Percentiles rank a stretch among this genome's conserved stretches.
phyloP scores from a whole-genome alignment of 1,139 yeast genomes.

The Suhomyces wounanorum region DNA sequence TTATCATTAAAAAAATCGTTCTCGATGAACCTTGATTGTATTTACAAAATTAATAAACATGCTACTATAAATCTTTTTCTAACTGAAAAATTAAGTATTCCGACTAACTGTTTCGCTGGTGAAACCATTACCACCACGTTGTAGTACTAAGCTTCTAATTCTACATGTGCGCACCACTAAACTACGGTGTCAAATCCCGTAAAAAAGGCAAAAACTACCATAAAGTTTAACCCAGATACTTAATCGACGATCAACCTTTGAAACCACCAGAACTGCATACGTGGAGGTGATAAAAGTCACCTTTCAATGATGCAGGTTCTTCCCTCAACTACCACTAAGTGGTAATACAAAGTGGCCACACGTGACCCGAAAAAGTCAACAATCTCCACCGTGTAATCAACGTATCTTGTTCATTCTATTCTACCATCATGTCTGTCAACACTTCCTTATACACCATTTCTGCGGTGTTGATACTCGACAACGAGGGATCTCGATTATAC shows the following conservation, averaged over 20 bases:
- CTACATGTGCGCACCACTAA: background rate
- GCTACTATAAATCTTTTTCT: background rate
- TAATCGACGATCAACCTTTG: too few relatives aligned
- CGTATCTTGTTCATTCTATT: background rate
- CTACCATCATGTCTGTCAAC: constrained; percentile 49
- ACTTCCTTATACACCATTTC: constrained; percentile 76
- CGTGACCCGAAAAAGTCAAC: constrained; percentile 9
- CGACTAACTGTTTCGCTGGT: too few relatives aligned
- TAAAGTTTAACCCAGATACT: too few relatives aligned
- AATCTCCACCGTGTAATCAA: constrained; percentile 13
- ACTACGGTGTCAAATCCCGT: background rate
- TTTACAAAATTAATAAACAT: background rate
- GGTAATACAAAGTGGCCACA: background rate
- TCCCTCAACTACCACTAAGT: too few relatives aligned
- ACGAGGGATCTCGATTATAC: constrained; percentile 75
- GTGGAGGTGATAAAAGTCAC: too few relatives aligned
- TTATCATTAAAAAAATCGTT: background rate
- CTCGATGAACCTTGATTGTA: background rate
- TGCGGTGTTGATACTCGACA: constrained; percentile 78
- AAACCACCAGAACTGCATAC: too few relatives aligned
- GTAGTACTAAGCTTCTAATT: too few relatives aligned
- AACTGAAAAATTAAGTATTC: too few relatives aligned
- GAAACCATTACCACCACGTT: too few relatives aligned
- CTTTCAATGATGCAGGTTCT: too few relatives aligned
- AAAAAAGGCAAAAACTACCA: too few relatives aligned